phyloP scores from a whole-genome alignment of 805 yeast species.

The Sungouiella thailandica region DNA sequence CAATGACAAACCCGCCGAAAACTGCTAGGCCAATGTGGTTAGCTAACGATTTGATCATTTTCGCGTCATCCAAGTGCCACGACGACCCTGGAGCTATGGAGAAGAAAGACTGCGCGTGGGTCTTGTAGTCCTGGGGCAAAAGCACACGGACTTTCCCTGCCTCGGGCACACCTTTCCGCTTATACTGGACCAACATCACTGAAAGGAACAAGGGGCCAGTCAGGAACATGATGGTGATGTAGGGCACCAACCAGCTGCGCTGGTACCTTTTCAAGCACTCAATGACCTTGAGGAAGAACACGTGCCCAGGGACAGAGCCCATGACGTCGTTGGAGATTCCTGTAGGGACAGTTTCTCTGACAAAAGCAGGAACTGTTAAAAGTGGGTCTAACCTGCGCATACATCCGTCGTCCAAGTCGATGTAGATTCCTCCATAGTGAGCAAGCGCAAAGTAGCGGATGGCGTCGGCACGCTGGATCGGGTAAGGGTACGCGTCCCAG shows the following conservation, averaged over 20 bases:
- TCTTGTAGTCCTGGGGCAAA: constrained; percentile 68
- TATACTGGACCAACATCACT: constrained; percentile 82
- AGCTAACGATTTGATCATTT: constrained; percentile 66
- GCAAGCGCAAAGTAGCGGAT: constrained; percentile 79
- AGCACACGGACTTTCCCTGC: constrained; percentile 64
- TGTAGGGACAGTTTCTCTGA: constrained; percentile 81
- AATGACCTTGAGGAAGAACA: constrained; percentile 70
- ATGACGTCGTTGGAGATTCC: constrained; percentile 91
- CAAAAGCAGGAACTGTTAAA: constrained; percentile 77
- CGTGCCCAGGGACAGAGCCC: constrained; percentile 86
- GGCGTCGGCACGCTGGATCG: constrained; percentile 87
- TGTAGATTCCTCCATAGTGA: constrained; percentile 86
- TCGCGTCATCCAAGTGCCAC: constrained; percentile 90
- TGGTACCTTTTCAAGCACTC: constrained; percentile 58
- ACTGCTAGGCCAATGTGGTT: constrained; percentile 72
- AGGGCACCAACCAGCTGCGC: constrained; percentile 76
- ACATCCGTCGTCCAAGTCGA: constrained; percentile 90
- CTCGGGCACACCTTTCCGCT: constrained; percentile 70
- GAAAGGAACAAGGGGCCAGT: constrained; percentile 89
- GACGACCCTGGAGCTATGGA: constrained; percentile 78
- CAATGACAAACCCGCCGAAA: constrained; percentile 61
- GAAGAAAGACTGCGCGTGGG: constrained; percentile 59
- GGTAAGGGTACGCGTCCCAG: constrained; percentile 72
- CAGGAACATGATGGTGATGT: constrained; percentile 86
- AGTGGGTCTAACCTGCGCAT: constrained; percentile 73